Percentiles rank a stretch among this genome's conserved stretches.
Evolutionary conservation across 2,329 filamentous ascomycete species (phyloP).

Genomic region (Tolypocladium nubicola): DNA sequence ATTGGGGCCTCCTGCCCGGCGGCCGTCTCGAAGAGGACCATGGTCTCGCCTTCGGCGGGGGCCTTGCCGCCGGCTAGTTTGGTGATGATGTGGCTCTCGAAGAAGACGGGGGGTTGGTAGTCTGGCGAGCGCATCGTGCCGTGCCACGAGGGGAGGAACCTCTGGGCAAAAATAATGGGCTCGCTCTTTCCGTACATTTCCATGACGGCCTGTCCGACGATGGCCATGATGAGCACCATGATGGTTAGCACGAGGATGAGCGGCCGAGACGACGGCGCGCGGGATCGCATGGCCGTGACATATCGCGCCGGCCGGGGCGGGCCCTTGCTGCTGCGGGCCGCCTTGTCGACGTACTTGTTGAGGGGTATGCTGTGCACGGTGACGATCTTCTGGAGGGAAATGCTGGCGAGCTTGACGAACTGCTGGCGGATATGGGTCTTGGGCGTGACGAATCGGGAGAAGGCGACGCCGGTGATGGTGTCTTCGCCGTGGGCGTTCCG

Average conservation of each 20-base stretch:
- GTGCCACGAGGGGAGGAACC: conserved; percentile 41
- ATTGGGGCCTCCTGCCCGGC: conserved; percentile 7
- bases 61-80: conserved; percentile 25
- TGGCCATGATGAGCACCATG: conserved; percentile 48
- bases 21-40: conserved; percentile 1
- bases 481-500: conserved; percentile 40
- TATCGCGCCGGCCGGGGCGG: conserved; percentile 52
- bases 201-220: conserved; percentile 52
- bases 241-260: conserved; percentile 44
- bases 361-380: conserved; percentile 73
- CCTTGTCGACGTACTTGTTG: conserved; percentile 28
- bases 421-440: conserved; percentile 27
- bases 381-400: conserved; percentile 69
- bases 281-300: conserved; percentile 52
- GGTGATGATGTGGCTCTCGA: conserved; percentile 22
- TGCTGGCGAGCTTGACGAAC: conserved; percentile 64
- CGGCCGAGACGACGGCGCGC: conserved; percentile 36
- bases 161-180: conserved; percentile 44
- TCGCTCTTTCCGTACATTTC: conserved; percentile 50
- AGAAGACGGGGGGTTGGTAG: conserved; percentile 13
- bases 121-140: conserved; percentile 17
- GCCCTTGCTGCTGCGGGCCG: conserved; percentile 20
- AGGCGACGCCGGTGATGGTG: conserved; percentile 48
- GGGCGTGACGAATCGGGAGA: conserved; percentile 48
- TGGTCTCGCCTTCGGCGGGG: conserved; percentile 22